phyloP scores from a whole-genome alignment of 345 rosid species.

The Gossypium anomalum region DNA sequence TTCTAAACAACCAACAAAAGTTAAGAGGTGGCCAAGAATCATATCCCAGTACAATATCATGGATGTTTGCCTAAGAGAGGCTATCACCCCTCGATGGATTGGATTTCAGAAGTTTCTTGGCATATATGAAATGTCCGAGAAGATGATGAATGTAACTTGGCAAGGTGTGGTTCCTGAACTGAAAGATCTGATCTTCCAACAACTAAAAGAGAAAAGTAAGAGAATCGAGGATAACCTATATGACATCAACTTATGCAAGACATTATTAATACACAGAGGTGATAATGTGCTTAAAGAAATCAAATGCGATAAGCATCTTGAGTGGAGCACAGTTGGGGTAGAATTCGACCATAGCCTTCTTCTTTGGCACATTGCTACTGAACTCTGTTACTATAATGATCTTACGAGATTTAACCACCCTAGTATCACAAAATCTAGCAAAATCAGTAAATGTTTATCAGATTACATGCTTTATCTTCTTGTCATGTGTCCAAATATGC shows the following conservation, averaged over 20 bases:
- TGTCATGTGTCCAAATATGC: constrained; percentile 3
- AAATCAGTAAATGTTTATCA: constrained; percentile 5
- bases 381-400: constrained; percentile 1
- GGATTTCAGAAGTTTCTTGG: background rate
- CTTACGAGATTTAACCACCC: background rate
- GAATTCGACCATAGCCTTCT: constrained; percentile 23
- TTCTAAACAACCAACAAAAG: background rate
- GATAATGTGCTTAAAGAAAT: constrained; percentile 6
- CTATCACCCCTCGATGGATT: background rate
- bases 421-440: background rate
- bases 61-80: background rate
- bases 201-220: background rate
- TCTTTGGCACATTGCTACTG: constrained; percentile 29
- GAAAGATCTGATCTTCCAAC: background rate
- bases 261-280: constrained; percentile 14
- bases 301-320: background rate
- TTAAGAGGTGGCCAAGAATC: background rate
- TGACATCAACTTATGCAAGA: background rate
- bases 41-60: background rate
- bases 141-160: background rate
- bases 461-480: constrained; percentile 23
- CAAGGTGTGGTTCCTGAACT: background rate
- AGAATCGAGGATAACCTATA: background rate
- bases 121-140: background rate
- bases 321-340: constrained; percentile 19